These are phyloP conservation scores for Wickerhamiella galacta DNA, from an alignment of 805 yeast genomes.

Conservation along the genomic window DNA sequence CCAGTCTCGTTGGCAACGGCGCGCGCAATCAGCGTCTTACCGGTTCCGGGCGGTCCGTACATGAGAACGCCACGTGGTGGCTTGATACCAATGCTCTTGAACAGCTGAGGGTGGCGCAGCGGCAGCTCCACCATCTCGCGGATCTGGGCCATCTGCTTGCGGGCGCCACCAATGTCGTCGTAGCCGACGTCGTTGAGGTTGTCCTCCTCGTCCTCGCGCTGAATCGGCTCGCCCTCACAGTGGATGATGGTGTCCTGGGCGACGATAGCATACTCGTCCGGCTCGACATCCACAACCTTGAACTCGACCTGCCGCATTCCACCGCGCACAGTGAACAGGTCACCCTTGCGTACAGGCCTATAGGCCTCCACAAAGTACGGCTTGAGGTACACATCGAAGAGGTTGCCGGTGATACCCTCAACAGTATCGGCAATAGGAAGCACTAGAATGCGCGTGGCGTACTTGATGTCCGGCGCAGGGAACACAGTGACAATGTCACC, in stretches of 20 bases:
- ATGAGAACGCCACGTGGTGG: conserved; percentile 92
- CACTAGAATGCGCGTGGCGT: conserved; percentile 86
- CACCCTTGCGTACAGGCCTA: conserved; percentile 96
- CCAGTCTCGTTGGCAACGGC: conserved; percentile 99
- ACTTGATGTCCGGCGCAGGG: conserved; percentile 96
- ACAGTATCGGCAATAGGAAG: conserved; percentile 96
- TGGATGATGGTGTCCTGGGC: conserved; percentile 97
- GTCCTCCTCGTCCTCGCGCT: conserved; percentile 95
- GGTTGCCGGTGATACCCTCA: conserved; percentile 92
- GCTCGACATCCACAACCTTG: conserved; percentile 96
- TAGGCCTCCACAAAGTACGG: conserved; percentile 98
- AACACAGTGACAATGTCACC: conserved; percentile 86
- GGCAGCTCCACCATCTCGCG: conserved; percentile 98
- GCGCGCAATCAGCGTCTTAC: conserved; percentile 97
- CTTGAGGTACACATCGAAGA: conserved; percentile 89
- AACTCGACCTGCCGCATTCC: conserved; percentile 99
- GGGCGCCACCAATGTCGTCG: conserved; percentile 97
- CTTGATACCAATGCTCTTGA: conserved; percentile 94
- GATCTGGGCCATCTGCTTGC: conserved; percentile 98
- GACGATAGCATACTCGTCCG: conserved; percentile 91
- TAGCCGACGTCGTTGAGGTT: conserved; percentile 94
- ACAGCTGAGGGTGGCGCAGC: conserved; percentile 92
- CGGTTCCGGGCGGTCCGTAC: conserved; percentile 99
- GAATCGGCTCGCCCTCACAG: conserved; percentile 97
- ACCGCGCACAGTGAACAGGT: conserved; percentile 89